A percentile compares a stretch with the other conserved stretches of the same genome.
These are phyloP conservation scores for Yamadazyma scolyti DNA, from an alignment of 805 yeast genomes.

Conservation along the genomic window DNA sequence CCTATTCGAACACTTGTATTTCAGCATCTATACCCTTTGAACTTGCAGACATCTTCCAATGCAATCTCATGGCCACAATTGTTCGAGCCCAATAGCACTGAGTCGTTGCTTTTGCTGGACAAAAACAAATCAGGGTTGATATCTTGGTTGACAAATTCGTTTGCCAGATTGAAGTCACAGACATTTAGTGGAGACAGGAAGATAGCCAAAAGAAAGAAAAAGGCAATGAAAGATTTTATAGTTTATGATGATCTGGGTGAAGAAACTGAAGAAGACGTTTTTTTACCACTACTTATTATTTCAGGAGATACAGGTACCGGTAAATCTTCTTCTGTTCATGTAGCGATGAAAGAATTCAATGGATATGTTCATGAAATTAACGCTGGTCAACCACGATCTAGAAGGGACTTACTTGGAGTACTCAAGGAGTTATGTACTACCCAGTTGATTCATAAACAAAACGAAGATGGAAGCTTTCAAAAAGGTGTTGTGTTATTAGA, in stretches of 20 bases:
- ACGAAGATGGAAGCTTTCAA: constrained; percentile 30
- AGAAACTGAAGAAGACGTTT: constrained; percentile 34
- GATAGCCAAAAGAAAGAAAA: constrained; percentile 22
- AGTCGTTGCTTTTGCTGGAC: constrained; percentile 31
- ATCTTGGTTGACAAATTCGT: constrained; percentile 41
- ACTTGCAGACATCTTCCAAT: too few species aligned
- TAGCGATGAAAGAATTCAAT: constrained; percentile 55
- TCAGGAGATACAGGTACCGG: constrained; percentile 75
- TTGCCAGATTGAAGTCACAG: constrained; percentile 26
- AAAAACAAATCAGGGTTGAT: constrained; percentile 19
- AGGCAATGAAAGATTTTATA: constrained; percentile 30
- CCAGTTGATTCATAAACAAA: constrained; percentile 57
- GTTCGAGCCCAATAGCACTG: constrained; percentile 37
- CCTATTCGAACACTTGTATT: too few species aligned
- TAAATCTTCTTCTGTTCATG: constrained; percentile 69
- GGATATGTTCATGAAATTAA: constrained; percentile 83
- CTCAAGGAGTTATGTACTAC: constrained; percentile 82
- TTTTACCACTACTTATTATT: constrained; percentile 61
- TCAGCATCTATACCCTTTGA: too few species aligned
- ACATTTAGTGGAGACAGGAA: constrained; percentile 31
- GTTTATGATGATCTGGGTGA: constrained; percentile 28
- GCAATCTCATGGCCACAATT: constrained; percentile 43
- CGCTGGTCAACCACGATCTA: constrained; percentile 67
- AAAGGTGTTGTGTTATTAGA: constrained; percentile 75
- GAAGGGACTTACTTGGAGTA: constrained; percentile 61